phyloP scores from a whole-genome alignment of 176 grass and related monocot species.

The Musa acuminata region DNA sequence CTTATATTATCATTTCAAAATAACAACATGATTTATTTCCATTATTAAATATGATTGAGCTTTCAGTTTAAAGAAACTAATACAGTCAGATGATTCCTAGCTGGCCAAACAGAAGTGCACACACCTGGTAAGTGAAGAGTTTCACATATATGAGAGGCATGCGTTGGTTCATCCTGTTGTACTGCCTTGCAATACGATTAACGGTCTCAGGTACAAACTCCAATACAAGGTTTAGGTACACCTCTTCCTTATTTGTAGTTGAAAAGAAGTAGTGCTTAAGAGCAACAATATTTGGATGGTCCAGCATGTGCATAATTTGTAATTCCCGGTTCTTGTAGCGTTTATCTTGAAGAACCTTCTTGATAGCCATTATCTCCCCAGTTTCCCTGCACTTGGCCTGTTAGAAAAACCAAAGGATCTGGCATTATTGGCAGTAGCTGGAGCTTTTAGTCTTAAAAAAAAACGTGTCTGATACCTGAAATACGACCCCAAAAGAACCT shows the following conservation, averaged over 20 bases:
- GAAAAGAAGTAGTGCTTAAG: constrained; percentile 97
- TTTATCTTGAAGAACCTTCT: constrained; percentile 97
- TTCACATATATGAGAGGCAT: constrained; percentile 92
- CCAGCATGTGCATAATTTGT: constrained; percentile 97
- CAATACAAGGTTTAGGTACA: constrained; percentile 92
- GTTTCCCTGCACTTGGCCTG: constrained; percentile 97
- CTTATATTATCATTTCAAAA: neutral
- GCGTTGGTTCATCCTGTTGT: constrained; percentile 70
- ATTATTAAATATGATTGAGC: neutral
- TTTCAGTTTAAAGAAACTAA: neutral
- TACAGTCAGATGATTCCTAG: neutral
- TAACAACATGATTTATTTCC: neutral
- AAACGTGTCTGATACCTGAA: constrained; percentile 44
- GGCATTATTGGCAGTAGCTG: neutral
- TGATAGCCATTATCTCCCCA: constrained; percentile 89
- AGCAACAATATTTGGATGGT: constrained; percentile 88
- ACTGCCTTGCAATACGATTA: constrained; percentile 65
- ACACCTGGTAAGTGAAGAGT: constrained; percentile 85
- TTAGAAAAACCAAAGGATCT: neutral
- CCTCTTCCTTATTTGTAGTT: constrained; percentile 69
- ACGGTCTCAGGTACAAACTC: constrained; percentile 92
- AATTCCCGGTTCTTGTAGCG: constrained; percentile 95
- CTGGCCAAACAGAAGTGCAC: neutral
- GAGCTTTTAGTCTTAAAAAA: constrained; percentile 15
- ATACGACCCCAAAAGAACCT: constrained; percentile 93